These are phyloP conservation scores for Neoconidiobolus thromboides DNA, from an alignment of 371 early-diverging fungal species.

Conservation along the genomic window DNA sequence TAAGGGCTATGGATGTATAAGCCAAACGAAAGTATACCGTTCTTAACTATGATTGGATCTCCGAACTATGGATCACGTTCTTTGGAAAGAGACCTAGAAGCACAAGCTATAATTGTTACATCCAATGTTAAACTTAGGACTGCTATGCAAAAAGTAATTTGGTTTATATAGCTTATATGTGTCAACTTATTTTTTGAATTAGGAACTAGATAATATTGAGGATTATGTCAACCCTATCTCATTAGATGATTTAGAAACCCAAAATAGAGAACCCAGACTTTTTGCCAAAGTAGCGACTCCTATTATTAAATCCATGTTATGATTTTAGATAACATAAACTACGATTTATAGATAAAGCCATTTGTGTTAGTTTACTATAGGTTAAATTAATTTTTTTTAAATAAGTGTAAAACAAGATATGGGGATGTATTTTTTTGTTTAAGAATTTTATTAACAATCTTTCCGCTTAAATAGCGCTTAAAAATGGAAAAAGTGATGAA, in stretches of 20 bases:
- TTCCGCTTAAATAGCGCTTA: too few relatives aligned
- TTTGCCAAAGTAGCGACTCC: constrained; percentile 1
- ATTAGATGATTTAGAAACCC: background rate
- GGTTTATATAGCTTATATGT: background rate
- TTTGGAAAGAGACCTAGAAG: constrained; percentile 72
- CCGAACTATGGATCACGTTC: constrained; percentile 86
- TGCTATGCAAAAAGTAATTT: background rate
- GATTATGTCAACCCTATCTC: background rate
- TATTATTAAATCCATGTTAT: background rate
- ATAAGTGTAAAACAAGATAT: too few relatives aligned
- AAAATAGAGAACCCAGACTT: background rate
- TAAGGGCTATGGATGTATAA: constrained; percentile 17
- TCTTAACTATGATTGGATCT: constrained; percentile 70
- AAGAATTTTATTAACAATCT: too few relatives aligned
- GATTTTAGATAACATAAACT: background rate
- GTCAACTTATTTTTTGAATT: background rate
- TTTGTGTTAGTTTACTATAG: too few relatives aligned
- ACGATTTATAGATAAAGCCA: too few relatives aligned
- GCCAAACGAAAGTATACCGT: constrained; percentile 10
- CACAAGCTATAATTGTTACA: constrained; percentile 21
- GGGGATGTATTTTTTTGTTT: too few relatives aligned
- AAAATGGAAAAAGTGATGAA: too few relatives aligned
- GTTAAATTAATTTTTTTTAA: too few relatives aligned
- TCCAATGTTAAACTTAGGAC: background rate
- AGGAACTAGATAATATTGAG: background rate